Evolutionary conservation across 352 stramenopile genomes (phyloP), one percentile per base, ranked within the genome.

Genomic region (Thraustotheca clavata): DNA sequence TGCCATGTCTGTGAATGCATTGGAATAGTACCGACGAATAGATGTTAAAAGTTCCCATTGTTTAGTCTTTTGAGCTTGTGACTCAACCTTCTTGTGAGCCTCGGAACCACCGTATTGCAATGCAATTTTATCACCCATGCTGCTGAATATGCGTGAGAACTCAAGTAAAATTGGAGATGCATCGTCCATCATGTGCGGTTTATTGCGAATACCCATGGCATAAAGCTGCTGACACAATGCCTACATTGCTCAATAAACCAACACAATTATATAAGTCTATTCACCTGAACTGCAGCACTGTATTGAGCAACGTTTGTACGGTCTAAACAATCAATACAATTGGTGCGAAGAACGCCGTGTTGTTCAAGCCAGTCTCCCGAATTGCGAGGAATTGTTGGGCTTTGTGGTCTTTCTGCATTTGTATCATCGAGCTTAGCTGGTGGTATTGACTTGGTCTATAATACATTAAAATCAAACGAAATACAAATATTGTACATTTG

Each of bases 91-190:
- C 72, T 99, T 99, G 73, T 99, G 96, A 5, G 97, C 97, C 72
- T 99, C 97, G 14, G 91, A 98, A 0, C 97, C 97, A 47, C 97
- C 97, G 71, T 99, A 99, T 70, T 99, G 97, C 71, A 99, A 91
- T 40, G 97, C 97, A 67, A 99, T 98, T 34, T 94, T 88, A 74
- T 99, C 96, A 32, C 96, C 97, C 59, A 99, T 94, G 34, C 98
- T 80, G 22, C 97, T 97, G 74, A 99, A 99, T 69, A 99, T 89
- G 43, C 98, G 94, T 80, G 99, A 99, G 6, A 99, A 74, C 49
- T 98, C 89, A 24, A 88, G 79, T 39, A 99, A 91, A 47, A 99
- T 86, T 67, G 96, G 94, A 3, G 90, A 98, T 8, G 84, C 87
- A 49, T 75, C 91, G 59, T 94, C 82, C 38, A 96, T 54, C 38